phyloP scores from a whole-genome alignment of 2,329 filamentous ascomycete genomes.

The Daldinia sp. region DNA sequence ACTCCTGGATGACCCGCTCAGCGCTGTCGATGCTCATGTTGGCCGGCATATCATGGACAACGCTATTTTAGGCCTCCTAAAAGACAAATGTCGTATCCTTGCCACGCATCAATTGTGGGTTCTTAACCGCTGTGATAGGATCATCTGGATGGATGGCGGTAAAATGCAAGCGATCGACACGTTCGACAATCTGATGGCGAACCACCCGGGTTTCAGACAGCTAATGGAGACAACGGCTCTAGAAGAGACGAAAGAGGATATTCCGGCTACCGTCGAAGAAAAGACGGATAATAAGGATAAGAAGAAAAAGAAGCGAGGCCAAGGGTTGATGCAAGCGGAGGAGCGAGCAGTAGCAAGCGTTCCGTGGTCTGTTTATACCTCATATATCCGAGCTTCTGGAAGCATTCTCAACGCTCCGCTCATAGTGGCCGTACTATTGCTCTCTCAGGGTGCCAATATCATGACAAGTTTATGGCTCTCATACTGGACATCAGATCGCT shows the following conservation, averaged over 20 bases:
- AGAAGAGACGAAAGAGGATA: slow-evolving; percentile 68
- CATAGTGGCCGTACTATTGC: slow-evolving; percentile 67
- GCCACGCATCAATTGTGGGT: slow-evolving; percentile 97
- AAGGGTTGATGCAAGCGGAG: slow-evolving; percentile 73
- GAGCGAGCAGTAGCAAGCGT: slow-evolving; percentile 78
- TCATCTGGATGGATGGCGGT: slow-evolving; percentile 92
- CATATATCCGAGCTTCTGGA: slow-evolving; percentile 80
- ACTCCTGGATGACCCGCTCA: slow-evolving; percentile 74
- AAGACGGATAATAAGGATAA: slow-evolving; percentile 57
- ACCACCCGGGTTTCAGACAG: slow-evolving; percentile 79
- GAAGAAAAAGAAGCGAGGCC: slow-evolving; percentile 66
- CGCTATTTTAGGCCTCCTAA: slow-evolving; percentile 87
- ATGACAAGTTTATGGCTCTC: slow-evolving; percentile 90
- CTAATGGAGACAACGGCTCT: slow-evolving; percentile 87
- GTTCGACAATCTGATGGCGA: slow-evolving; percentile 84
- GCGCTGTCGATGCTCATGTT: slow-evolving; percentile 74
- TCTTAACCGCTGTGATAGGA: slow-evolving; percentile 86
- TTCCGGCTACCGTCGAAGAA: slow-evolving; percentile 57
- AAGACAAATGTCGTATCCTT: slow-evolving; percentile 87
- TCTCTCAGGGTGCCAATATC: slow-evolving; percentile 86
- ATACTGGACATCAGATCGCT: slow-evolving; percentile 89
- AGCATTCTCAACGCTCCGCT: slow-evolving; percentile 73
- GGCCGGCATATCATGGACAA: slow-evolving; percentile 87
- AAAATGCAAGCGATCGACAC: slow-evolving; percentile 86
- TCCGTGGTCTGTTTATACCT: slow-evolving; percentile 79